These are phyloP conservation scores for Phytopythium litorale DNA, from an alignment of 352 stramenopile genomes.

Conservation along the genomic window DNA sequence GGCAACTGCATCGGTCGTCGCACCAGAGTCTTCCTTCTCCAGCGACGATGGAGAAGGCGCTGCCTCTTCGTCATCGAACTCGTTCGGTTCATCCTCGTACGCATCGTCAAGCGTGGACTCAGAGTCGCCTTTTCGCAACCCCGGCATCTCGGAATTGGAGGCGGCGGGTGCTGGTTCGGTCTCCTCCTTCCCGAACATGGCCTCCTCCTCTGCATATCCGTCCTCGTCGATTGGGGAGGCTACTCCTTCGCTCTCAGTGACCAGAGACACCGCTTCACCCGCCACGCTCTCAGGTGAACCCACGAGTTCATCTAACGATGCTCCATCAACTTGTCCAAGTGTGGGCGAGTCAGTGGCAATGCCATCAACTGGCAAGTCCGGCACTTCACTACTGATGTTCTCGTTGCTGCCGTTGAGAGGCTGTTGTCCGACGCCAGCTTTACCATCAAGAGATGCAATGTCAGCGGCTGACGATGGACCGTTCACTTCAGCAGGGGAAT, in stretches of 20 bases:
- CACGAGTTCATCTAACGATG: not conserved
- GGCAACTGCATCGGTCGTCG: not conserved
- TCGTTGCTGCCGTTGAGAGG: too few relatives aligned
- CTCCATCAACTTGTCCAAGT: too few relatives aligned
- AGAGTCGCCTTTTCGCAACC: not conserved
- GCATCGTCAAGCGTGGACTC: conserved; percentile 5
- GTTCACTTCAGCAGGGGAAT: too few relatives aligned
- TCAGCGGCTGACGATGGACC: too few relatives aligned
- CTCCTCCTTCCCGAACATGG: not conserved
- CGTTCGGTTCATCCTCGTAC: conserved; percentile 21
- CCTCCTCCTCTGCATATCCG: not conserved
- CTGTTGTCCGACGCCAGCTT: too few relatives aligned
- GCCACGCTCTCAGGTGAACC: not conserved
- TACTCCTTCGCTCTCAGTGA: not conserved
- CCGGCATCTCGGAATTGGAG: not conserved
- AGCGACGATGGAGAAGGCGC: not conserved
- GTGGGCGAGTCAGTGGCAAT: too few relatives aligned
- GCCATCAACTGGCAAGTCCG: too few relatives aligned
- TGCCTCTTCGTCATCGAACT: conserved; percentile 25
- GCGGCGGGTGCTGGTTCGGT: not conserved
- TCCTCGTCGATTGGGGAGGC: not conserved
- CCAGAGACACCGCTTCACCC: not conserved
- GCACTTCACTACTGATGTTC: too few relatives aligned
- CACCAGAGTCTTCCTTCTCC: not conserved
- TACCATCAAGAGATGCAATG: too few relatives aligned